These are phyloP conservation scores for Yamadazyma pseudoaaseri DNA, from an alignment of 1,139 yeast genomes.

Conservation along the genomic window DNA sequence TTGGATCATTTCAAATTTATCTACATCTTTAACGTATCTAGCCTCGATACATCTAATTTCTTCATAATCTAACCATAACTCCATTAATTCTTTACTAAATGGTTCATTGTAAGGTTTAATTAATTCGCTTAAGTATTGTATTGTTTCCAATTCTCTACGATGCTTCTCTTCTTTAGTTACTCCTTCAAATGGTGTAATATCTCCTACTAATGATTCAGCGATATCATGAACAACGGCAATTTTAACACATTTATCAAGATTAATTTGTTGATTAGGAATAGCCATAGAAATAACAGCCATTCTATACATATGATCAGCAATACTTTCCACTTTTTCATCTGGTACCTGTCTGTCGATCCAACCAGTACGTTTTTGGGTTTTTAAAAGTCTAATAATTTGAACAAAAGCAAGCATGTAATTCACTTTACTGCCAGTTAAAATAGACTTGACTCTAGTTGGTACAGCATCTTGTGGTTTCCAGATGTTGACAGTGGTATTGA, in stretches of 20 bases:
- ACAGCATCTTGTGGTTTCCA: constrained; percentile 65
- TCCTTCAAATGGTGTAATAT: constrained; percentile 83
- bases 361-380: constrained; percentile 86
- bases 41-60: constrained; percentile 81
- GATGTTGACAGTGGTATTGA: constrained; percentile 12
- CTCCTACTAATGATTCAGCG: constrained; percentile 93
- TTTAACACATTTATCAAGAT: constrained; percentile 64
- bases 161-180: constrained; percentile 73
- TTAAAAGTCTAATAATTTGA: constrained; percentile 72
- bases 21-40: constrained; percentile 87
- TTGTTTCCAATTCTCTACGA: constrained; percentile 74
- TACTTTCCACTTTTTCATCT: constrained; percentile 57
- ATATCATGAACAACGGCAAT: constrained; percentile 91
- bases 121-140: constrained; percentile 61
- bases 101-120: constrained; percentile 60
- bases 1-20: constrained; percentile 86
- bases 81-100: constrained; percentile 67
- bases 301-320: constrained; percentile 95
- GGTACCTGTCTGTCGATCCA: constrained; percentile 81
- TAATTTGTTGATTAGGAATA: constrained; percentile 44
- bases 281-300: constrained; percentile 86
- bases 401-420: constrained; percentile 68
- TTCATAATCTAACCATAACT: constrained; percentile 90
- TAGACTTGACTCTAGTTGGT: constrained; percentile 48
- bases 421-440: constrained; percentile 30